These are phyloP conservation scores for Gossypium lobatum DNA, from an alignment of 441 rosid species.

Conservation along the genomic window DNA sequence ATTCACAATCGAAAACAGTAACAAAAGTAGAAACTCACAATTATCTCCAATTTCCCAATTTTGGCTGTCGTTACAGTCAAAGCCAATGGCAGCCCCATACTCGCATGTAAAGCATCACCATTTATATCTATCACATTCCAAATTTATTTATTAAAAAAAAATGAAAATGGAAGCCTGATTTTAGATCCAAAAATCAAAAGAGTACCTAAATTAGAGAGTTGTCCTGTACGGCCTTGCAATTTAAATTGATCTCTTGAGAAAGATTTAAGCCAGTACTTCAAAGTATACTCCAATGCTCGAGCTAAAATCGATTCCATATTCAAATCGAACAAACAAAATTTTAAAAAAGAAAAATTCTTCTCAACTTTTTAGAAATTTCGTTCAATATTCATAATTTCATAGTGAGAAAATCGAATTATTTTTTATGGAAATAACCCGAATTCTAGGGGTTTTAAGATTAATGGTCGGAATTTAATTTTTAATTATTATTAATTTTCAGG, in stretches of 20 bases:
- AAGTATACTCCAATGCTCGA: constrained; percentile 92
- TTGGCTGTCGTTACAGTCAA: constrained; percentile 78
- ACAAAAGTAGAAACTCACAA: constrained; percentile 38
- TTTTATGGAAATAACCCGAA: neutral
- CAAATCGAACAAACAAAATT: constrained; percentile 1
- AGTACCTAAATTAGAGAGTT: constrained; percentile 81
- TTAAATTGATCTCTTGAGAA: constrained; percentile 95
- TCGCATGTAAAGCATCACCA: constrained; percentile 96
- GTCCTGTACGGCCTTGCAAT: constrained; percentile 86
- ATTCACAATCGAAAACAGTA: neutral
- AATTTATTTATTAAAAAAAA: neutral
- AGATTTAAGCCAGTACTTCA: constrained; percentile 99
- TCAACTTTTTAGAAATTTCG: neutral
- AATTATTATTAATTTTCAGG: neutral
- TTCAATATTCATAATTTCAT: constrained; percentile 10
- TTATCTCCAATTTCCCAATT: constrained; percentile 82
- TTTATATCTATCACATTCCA: constrained; percentile 56
- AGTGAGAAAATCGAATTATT: neutral
- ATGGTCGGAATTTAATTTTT: neutral
- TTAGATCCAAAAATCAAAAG: constrained; percentile 13
- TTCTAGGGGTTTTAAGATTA: neutral
- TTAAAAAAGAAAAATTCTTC: neutral
- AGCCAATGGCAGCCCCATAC: constrained; percentile 96
- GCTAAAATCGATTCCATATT: constrained; percentile 93
- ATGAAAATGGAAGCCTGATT: neutral